Conservation (phyloP, 352 stramenopile genomes). For the Phytopythium boreale region DNA sequence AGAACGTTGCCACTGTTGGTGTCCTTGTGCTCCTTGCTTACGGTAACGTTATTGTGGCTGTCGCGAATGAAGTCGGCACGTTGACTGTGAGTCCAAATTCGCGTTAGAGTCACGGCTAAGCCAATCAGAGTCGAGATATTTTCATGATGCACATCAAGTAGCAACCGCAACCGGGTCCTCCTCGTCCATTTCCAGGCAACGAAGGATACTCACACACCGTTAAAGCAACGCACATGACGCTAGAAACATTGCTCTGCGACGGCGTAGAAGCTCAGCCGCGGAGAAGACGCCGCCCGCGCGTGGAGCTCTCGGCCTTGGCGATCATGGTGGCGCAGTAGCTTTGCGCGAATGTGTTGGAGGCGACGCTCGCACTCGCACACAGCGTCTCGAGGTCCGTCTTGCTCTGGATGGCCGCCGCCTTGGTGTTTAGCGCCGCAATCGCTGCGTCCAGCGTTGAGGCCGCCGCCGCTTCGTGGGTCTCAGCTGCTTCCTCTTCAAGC, state of each 20-base stretch:
- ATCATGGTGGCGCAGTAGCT: slow-evolving; percentile 8
- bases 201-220: background rate
- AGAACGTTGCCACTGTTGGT: background rate
- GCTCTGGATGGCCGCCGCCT: background rate
- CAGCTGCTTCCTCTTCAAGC: background rate
- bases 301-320: slow-evolving; percentile 1
- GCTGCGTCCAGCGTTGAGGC: slow-evolving; percentile 1
- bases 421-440: background rate
- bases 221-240: background rate
- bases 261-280: background rate
- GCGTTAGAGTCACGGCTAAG: background rate
- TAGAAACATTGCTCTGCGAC: background rate
- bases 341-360: slow-evolving; percentile 3
- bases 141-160: background rate
- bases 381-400: slow-evolving; percentile 4
- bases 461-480: slow-evolving; percentile 2
- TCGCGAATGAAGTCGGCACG: background rate
- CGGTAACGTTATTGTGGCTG: background rate
- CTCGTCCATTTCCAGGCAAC: background rate
- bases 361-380: slow-evolving; percentile 2
- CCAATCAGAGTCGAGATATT: background rate
- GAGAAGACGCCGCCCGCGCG: background rate
- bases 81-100: background rate
- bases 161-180: background rate
- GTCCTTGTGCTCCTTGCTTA: background rate